Evolutionary conservation across 345 rosid species (phyloP), one percentile per base, ranked within the genome.

Genomic region (Gossypium turneri): DNA sequence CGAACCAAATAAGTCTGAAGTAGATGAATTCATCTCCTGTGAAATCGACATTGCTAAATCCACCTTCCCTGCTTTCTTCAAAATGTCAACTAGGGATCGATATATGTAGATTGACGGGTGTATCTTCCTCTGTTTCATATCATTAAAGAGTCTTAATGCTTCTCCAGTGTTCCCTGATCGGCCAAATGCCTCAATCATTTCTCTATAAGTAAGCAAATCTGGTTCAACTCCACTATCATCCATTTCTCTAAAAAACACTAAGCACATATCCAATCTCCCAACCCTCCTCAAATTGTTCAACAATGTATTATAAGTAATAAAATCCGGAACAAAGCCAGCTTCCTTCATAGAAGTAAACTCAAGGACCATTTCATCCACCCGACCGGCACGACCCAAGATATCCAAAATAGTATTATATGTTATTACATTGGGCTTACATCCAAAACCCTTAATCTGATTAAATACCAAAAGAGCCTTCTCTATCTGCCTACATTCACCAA

Each of bases 171-270:
- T 87, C 76, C 96, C 97, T 0, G 92, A 85, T 45, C 88, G 89
- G 68, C 97, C 97, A 77, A 92, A 85, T 67, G 89, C 59, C 75
- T 88, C 89, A 75, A 94, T 92, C 77, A 89, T 75, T 29, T 96
- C 94, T 2, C 90, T 90, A 76, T 90, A 94, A 20, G 94, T 89
- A 53, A 94, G 95, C 81, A 94, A 83, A 85, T 94, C 97, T 0
- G 93, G 89, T 69, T 81, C 84, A 56, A 88, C 73, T 59, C 93
- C 90, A 63, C 79, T 67, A 72, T 77, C 81, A 48, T 53, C 74
- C 98, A 94, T 94, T 73, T 90, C 94, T 58, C 67, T 77, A 75
- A 79, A 86, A 70, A 85, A 71, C 44, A 77, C 81, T 73, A 82
- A 74, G 75, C 93, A 90, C 85, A 86, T 74, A 83, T 89, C 97